Percentiles rank a stretch among this genome's conserved stretches.
Evolutionary conservation across 768 basidiomycete species (phyloP).

Genomic region (Suillus plorans): DNA sequence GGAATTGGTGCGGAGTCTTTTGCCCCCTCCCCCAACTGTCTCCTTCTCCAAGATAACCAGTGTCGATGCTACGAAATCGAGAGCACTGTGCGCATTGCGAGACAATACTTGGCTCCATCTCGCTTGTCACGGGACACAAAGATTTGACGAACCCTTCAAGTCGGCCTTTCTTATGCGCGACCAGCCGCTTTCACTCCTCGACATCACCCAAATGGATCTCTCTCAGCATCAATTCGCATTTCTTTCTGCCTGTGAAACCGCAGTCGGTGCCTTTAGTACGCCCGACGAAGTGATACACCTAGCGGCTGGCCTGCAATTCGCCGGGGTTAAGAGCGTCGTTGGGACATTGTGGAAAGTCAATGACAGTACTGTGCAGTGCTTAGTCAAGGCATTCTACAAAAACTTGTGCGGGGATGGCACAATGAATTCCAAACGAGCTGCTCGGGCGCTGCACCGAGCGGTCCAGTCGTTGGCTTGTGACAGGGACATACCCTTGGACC

Average conservation of each 20-base stretch:
- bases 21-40: not conserved
- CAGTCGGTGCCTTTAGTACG: not conserved
- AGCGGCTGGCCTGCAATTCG: not conserved
- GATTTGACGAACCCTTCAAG: slow-evolving; percentile 12
- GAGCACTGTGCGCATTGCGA: not conserved
- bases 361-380: not conserved
- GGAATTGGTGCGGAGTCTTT: not conserved
- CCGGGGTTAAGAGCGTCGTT: not conserved
- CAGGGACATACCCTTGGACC: not conserved
- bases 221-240: slow-evolving; percentile 5
- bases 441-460: not conserved
- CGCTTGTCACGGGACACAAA: slow-evolving; percentile 17
- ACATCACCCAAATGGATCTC: slow-evolving; percentile 4
- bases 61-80: not conserved
- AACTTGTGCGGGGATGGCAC: not conserved
- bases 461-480: not conserved
- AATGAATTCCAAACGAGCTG: not conserved
- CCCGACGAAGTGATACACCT: not conserved
- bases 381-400: not conserved
- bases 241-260: slow-evolving; percentile 20
- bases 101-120: slow-evolving; percentile 17
- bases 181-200: slow-evolving; percentile 1
- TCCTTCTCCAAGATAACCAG: slow-evolving; percentile 3
- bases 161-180: slow-evolving; percentile 5
- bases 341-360: not conserved